Evolutionary conservation across 2,329 filamentous ascomycete genomes (phyloP).

Genomic region (Triangularia setosa): DNA sequence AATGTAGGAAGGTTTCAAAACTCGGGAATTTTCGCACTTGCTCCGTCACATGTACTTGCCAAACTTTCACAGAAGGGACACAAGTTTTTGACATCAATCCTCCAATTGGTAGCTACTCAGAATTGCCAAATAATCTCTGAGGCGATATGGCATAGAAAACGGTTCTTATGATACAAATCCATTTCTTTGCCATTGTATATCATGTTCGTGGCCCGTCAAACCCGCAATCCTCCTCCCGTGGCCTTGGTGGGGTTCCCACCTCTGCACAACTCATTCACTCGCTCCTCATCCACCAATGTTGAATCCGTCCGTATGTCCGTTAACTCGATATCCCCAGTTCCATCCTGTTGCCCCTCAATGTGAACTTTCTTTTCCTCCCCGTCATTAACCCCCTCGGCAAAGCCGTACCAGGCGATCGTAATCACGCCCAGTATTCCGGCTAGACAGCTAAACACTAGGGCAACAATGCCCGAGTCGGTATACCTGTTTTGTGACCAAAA

Average conservation of each 20-base stretch:
- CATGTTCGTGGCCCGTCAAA: neutral
- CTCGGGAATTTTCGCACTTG: too few species aligned
- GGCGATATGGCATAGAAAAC: too few species aligned
- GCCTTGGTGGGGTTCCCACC: neutral
- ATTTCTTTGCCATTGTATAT: neutral
- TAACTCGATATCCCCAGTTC: neutral
- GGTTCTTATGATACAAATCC: neutral
- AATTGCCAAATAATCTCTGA: too few species aligned
- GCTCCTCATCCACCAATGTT: neutral
- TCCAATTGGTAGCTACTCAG: too few species aligned
- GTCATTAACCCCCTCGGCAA: conserved; percentile 30
- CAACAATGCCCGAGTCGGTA: conserved; percentile 66
- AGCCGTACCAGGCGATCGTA: conserved; percentile 65
- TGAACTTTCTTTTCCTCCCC: neutral
- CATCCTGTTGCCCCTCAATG: neutral
- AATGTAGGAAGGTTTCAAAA: too few species aligned
- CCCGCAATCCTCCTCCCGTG: neutral
- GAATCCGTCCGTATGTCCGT: neutral
- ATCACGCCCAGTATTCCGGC: conserved; percentile 65
- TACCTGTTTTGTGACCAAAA: conserved; percentile 33
- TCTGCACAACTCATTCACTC: neutral
- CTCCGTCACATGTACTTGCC: too few species aligned
- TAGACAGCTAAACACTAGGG: conserved; percentile 68
- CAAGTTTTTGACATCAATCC: too few species aligned
- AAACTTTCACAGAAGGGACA: too few species aligned